Evolutionary conservation across 1,139 yeast genomes (phyloP).

Genomic region (Blastobotrys illinoisensis): DNA sequence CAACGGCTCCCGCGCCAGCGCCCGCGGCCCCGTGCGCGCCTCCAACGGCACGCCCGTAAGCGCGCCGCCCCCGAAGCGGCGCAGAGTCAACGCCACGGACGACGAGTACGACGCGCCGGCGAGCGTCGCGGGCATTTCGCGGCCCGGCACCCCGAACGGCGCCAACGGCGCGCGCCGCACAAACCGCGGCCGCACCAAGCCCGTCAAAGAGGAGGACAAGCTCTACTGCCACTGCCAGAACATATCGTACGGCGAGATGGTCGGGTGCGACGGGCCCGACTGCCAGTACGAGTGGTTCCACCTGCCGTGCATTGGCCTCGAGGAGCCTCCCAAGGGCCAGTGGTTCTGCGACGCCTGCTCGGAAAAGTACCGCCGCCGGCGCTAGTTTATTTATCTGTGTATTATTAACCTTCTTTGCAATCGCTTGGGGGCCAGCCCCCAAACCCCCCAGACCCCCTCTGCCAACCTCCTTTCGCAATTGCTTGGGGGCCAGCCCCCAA

Average conservation of each 20-base stretch:
- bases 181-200: slow-evolving; percentile 5
- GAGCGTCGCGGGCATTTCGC: slow-evolving; percentile 4
- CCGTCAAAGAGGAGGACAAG: slow-evolving; percentile 38
- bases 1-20: not conserved
- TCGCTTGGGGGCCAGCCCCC: too few relatives aligned
- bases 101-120: slow-evolving; percentile 3
- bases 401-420: not conserved
- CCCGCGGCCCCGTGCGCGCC: not conserved
- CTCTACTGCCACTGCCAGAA: slow-evolving; percentile 94
- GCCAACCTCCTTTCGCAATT: too few relatives aligned
- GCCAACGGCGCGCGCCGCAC: not conserved
- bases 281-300: slow-evolving; percentile 98
- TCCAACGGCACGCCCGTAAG: not conserved
- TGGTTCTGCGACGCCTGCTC: slow-evolving; percentile 95
- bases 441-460: too few relatives aligned
- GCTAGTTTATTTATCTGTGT: slow-evolving; percentile 1
- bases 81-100: not conserved
- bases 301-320: slow-evolving; percentile 87
- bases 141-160: slow-evolving; percentile 4
- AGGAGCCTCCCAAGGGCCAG: slow-evolving; percentile 88
- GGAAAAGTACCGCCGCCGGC: slow-evolving; percentile 4
- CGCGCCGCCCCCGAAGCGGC: not conserved
- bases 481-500: too few relatives aligned
- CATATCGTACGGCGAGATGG: slow-evolving; percentile 97
- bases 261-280: slow-evolving; percentile 92